Base-by-base conservation (phyloP, 805 yeast genomes). In the Starmerella davenportii region DNA sequence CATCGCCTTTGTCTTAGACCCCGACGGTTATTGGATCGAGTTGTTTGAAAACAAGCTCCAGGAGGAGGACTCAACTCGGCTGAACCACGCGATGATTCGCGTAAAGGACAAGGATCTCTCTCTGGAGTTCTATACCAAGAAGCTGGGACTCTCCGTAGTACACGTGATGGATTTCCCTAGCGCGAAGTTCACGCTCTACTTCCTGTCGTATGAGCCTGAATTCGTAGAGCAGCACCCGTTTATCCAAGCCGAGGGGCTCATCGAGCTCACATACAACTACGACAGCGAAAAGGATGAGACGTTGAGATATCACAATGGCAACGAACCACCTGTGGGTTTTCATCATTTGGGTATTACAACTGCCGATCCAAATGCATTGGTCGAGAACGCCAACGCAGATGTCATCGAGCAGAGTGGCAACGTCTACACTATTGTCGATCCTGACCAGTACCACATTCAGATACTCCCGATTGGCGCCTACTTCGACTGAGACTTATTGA, bases 21-120 rank as follows among this genome's bases (percentile, higher is more conserved):
- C 96, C 5, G 87, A 87, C 60, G 90, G 90, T 51, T 90, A 90
- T 63, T 87, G 98, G 98, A 70, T 87, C 51, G 98, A 87, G 64
- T 62, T 87, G 52, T 70, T 87, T 48, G 74, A 73, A 52, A 75
- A 71, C 49, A 39, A 30, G 21, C 28, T 35, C 16, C 25, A 23
- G 25, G 25, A 23, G 25, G 25, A 23, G 25, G 25, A 23, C 25
- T 58, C 66, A 15, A 66, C 68, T 54, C 64, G 68, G 45, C 70
- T 87, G 59, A 85, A 87, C 62, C 95, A 87, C 60, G 63, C 90
- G 4, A 87, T 87, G 98, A 70, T 87, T 48, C 73, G 98, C 52
- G 79, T 87, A 38, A 81, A 76, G 59, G 95, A 90, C 60, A 82
- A 92, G 11, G 61, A 63, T 34, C 68, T 66, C 45, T 75, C 94